These are phyloP conservation scores for Dipodascus albidus DNA, from an alignment of 805 yeast genomes.

Conservation along the genomic window DNA sequence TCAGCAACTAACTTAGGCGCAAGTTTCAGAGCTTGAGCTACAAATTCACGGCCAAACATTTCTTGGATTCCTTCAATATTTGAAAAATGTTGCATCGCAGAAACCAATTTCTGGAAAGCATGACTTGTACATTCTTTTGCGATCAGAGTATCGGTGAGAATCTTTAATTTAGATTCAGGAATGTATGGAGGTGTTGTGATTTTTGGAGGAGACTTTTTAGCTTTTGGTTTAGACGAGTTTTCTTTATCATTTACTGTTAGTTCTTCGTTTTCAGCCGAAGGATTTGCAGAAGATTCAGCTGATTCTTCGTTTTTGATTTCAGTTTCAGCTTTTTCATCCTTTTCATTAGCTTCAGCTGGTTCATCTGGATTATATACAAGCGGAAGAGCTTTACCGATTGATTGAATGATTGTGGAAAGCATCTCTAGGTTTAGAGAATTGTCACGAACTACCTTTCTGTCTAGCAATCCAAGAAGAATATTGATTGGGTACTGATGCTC, in stretches of 20 bases:
- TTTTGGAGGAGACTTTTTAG: conserved; percentile 6
- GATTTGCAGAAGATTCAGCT: conserved; percentile 5
- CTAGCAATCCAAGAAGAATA: conserved; percentile 48
- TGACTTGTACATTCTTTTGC: conserved; percentile 78
- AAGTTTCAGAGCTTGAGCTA: conserved; percentile 48
- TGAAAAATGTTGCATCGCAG: conserved; percentile 68
- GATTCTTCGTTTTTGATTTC: conserved; percentile 20
- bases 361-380: conserved; percentile 30
- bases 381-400: conserved; percentile 62
- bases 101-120: conserved; percentile 73
- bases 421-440: conserved; percentile 70
- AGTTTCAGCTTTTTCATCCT: no score
- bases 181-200: conserved; percentile 40
- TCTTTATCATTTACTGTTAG: not conserved
- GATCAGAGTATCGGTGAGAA: conserved; percentile 54
- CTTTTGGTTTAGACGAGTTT: not conserved
- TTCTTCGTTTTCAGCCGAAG: conserved; percentile 6
- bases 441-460: conserved; percentile 51
- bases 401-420: conserved; percentile 61
- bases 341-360: not conserved
- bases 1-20: conserved; percentile 47
- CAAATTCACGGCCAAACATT: conserved; percentile 56
- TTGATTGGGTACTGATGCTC: conserved; percentile 55
- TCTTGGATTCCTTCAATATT: conserved; percentile 47
- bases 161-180: conserved; percentile 48